Conservation (phyloP, 768 basidiomycete genomes). For the Antrodiella citrinella region DNA sequence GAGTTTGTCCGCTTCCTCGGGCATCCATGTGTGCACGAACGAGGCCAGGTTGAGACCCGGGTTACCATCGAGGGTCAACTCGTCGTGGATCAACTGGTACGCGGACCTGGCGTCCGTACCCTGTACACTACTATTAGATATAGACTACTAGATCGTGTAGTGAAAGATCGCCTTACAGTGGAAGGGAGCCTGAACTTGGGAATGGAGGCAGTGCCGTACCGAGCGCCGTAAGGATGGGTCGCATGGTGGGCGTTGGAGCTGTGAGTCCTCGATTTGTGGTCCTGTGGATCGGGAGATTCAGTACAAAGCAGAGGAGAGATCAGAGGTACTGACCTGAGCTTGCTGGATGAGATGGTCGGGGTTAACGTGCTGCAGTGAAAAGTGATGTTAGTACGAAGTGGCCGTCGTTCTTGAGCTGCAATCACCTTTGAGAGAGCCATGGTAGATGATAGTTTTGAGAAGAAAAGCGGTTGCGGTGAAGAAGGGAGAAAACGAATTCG, state of each 20-base stretch:
- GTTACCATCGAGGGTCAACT: slow-evolving; percentile 45
- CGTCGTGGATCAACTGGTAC: slow-evolving; percentile 59
- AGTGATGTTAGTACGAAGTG: background rate
- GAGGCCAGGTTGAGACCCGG: slow-evolving; percentile 57
- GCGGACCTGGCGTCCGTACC: slow-evolving; percentile 46
- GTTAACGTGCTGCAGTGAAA: slow-evolving; percentile 1
- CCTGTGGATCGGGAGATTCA: background rate
- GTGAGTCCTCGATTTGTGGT: slow-evolving; percentile 26
- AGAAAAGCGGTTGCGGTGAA: background rate
- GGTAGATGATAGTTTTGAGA: background rate
- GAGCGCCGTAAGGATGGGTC: slow-evolving; percentile 46
- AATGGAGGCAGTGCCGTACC: slow-evolving; percentile 58
- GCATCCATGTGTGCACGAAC: slow-evolving; percentile 64
- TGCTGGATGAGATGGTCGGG: slow-evolving; percentile 1
- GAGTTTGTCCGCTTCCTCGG: slow-evolving; percentile 40
- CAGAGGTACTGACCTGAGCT: background rate
- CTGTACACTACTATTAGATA: slow-evolving; percentile 18
- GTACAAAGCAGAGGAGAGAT: background rate
- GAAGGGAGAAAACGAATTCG: too few relatives aligned
- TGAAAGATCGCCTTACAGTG: slow-evolving; percentile 33
- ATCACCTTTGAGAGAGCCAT: slow-evolving; percentile 7
- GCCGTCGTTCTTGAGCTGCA: background rate
- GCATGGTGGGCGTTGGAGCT: slow-evolving; percentile 26
- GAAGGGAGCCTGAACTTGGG: slow-evolving; percentile 62
- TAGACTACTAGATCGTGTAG: too few relatives aligned